phyloP scores from a whole-genome alignment of 2,329 filamentous ascomycete genomes.

The Gliomastix tumulicola region DNA sequence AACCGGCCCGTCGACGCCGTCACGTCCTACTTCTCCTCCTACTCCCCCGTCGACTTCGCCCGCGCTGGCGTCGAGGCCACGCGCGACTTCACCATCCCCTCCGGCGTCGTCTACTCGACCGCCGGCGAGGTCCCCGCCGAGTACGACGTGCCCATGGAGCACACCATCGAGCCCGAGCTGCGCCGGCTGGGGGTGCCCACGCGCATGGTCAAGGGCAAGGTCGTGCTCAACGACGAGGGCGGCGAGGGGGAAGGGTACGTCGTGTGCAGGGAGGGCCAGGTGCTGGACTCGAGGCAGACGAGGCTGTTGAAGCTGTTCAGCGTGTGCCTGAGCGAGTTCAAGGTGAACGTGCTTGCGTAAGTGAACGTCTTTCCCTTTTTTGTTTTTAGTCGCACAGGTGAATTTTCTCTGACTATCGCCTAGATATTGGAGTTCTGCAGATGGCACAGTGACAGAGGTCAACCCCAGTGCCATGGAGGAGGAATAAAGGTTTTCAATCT shows the following conservation, averaged over 20 bases:
- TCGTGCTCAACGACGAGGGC: slow-evolving; percentile 57
- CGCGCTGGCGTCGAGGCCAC: slow-evolving; percentile 73
- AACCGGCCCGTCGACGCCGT: slow-evolving; percentile 65
- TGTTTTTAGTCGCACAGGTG: not conserved
- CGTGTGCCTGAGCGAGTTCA: slow-evolving; percentile 85
- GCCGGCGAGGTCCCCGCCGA: slow-evolving; percentile 74
- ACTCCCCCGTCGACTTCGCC: slow-evolving; percentile 79
- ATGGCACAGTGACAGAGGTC: slow-evolving; percentile 50
- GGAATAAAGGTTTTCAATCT: too few species aligned
- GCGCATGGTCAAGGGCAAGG: slow-evolving; percentile 78
- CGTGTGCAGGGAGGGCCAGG: slow-evolving; percentile 79
- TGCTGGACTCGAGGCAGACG: slow-evolving; percentile 85
- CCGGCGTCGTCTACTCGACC: slow-evolving; percentile 73
- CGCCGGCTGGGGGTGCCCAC: slow-evolving; percentile 86
- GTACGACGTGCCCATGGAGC: slow-evolving; percentile 79
- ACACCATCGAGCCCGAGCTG: slow-evolving; percentile 85
- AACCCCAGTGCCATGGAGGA: slow-evolving; percentile 30
- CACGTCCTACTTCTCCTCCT: slow-evolving; percentile 63
- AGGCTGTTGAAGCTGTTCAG: slow-evolving; percentile 91
- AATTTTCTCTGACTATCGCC: slow-evolving; percentile 5
- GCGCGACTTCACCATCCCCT: slow-evolving; percentile 72
- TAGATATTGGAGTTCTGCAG: slow-evolving; percentile 57
- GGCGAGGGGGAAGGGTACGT: slow-evolving; percentile 56
- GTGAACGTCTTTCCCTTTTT: slow-evolving; percentile 16
- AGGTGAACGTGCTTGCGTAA: slow-evolving; percentile 69